Evolutionary conservation across 2,329 filamentous ascomycete genomes (phyloP).

Genomic region (Teratosphaeria zuluensis): DNA sequence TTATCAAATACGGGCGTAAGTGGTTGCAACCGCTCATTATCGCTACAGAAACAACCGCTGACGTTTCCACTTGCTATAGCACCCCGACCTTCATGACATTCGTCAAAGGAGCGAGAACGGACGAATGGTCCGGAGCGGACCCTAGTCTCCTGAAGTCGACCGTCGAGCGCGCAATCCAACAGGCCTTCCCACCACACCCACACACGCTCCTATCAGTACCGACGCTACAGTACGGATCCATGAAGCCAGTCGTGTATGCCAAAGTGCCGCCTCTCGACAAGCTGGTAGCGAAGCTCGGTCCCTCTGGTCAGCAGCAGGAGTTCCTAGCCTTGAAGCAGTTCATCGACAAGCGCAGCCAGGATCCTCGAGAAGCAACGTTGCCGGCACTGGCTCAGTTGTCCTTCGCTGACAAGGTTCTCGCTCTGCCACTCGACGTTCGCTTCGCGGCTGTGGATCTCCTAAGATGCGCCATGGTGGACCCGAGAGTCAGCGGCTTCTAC

Average conservation of each 20-base stretch:
- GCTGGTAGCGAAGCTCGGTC: constrained; percentile 66
- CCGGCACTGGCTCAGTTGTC: constrained; percentile 62
- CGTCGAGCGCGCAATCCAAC: constrained; percentile 62
- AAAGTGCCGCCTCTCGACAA: constrained; percentile 79
- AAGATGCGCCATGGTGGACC: constrained; percentile 65
- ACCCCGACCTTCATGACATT: constrained; percentile 89
- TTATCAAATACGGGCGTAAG: constrained; percentile 54
- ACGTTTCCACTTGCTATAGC: neutral
- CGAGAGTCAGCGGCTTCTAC: constrained; percentile 70
- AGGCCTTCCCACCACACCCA: constrained; percentile 65
- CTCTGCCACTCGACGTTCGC: constrained; percentile 53
- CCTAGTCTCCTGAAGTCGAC: constrained; percentile 58
- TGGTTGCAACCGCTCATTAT: neutral
- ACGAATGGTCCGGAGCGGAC: constrained; percentile 74
- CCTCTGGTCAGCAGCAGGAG: constrained; percentile 46
- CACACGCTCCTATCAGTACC: constrained; percentile 65
- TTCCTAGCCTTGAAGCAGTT: constrained; percentile 61
- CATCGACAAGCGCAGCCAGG: constrained; percentile 52
- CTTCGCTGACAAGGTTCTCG: constrained; percentile 14
- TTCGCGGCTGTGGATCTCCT: constrained; percentile 84
- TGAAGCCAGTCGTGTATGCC: constrained; percentile 61
- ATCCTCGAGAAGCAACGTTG: constrained; percentile 56
- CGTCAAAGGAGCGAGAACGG: constrained; percentile 62
- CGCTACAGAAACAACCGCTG: neutral
- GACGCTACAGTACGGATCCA: constrained; percentile 53